Evolutionary conservation across 306 rosid species (phyloP).

Genomic region (Corylus americana): DNA sequence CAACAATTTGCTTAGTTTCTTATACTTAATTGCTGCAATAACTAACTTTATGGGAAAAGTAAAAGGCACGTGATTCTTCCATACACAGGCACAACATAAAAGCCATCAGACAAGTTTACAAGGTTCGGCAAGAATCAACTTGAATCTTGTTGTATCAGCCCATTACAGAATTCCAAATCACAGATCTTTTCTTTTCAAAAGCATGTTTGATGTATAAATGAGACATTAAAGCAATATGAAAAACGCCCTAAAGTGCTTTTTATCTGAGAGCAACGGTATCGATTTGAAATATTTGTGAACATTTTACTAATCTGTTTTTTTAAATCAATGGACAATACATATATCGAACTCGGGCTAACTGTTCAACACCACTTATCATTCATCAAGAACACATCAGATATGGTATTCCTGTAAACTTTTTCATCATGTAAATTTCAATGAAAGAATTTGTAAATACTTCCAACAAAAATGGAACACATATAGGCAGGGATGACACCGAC

Average conservation of each 20-base stretch:
- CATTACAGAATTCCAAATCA: background rate
- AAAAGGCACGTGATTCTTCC: background rate
- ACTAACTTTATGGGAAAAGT: background rate
- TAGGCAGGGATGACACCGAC: conserved; percentile 19
- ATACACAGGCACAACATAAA: background rate
- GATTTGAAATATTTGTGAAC: conserved; percentile 30
- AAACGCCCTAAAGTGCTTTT: background rate
- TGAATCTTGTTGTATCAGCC: background rate
- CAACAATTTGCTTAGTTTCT: background rate
- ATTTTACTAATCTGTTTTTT: conserved; percentile 34
- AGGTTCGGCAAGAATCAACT: background rate
- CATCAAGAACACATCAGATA: conserved; percentile 33
- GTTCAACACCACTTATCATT: conserved; percentile 33
- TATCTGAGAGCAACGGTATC: conserved; percentile 21
- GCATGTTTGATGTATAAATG: background rate
- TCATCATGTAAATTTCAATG: conserved; percentile 64
- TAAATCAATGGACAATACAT: conserved; percentile 31
- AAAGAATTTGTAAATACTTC: conserved; percentile 75
- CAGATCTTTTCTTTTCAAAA: background rate
- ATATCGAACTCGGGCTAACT: conserved; percentile 33
- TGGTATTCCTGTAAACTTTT: conserved; percentile 51
- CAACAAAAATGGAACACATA: conserved; percentile 56
- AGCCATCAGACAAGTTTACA: background rate
- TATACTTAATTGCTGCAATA: background rate
- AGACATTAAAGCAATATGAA: background rate